These are phyloP conservation scores for Erythrobasidium yunnanense DNA, from an alignment of 768 basidiomycete genomes.

Conservation along the genomic window DNA sequence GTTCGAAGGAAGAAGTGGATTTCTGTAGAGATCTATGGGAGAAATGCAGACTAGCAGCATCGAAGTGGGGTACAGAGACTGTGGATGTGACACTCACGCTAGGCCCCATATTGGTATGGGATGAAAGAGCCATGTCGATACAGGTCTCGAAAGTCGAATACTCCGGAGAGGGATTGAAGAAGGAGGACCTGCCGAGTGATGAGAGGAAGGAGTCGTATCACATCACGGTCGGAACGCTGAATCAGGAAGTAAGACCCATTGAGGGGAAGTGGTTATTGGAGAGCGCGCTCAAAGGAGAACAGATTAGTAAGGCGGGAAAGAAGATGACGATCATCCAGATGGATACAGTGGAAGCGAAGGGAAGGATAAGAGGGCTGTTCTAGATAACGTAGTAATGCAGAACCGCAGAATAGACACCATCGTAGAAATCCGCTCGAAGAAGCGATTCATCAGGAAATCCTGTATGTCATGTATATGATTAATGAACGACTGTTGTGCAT, in stretches of 20 bases:
- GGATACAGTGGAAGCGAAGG: background rate
- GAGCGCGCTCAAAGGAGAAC: slow-evolving; percentile 45
- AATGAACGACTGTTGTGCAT: background rate
- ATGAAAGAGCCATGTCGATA: slow-evolving; percentile 67
- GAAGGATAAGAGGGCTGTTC: slow-evolving; percentile 12
- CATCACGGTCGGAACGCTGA: slow-evolving; percentile 71
- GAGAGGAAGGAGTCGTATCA: slow-evolving; percentile 53
- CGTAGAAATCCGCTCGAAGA: no score
- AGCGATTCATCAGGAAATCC: no score
- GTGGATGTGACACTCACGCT: slow-evolving; percentile 48
- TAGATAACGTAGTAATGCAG: no score
- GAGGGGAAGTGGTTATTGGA: slow-evolving; percentile 62
- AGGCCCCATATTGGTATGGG: slow-evolving; percentile 54
- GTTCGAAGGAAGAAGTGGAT: slow-evolving; percentile 30
- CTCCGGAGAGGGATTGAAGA: slow-evolving; percentile 38
- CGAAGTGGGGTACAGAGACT: slow-evolving; percentile 47
- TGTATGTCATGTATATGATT: background rate
- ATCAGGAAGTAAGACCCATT: slow-evolving; percentile 50
- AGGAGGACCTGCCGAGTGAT: slow-evolving; percentile 40
- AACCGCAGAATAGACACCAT: no score
- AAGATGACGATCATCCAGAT: slow-evolving; percentile 34
- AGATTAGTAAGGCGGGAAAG: slow-evolving; percentile 31
- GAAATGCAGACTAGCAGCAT: slow-evolving; percentile 41
- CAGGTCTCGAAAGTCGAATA: slow-evolving; percentile 55
- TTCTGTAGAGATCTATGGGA: slow-evolving; percentile 35